Percentiles rank a stretch among this genome's conserved stretches.
Conservation (phyloP, 169 alveolate genomes). For the Blepharisma undulans region DNA sequence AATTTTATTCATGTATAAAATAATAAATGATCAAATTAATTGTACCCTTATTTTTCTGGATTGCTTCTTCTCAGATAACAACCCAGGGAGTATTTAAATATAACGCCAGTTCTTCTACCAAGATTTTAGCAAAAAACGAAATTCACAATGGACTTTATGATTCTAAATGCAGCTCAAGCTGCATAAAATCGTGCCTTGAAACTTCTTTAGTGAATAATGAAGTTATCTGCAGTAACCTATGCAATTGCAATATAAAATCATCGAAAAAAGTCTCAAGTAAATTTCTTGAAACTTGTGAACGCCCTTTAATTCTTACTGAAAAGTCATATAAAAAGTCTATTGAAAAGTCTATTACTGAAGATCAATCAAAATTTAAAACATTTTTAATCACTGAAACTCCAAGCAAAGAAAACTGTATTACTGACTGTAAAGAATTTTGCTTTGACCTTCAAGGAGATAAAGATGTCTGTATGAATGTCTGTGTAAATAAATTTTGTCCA, state of each 20-base stretch:
- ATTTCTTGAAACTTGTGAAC: not conserved
- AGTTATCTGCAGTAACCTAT: not conserved
- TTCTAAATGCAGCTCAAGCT: not conserved
- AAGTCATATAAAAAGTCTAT: not conserved
- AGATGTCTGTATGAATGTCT: not conserved
- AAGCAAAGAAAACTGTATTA: not conserved
- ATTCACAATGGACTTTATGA: not conserved
- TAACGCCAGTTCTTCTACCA: not conserved
- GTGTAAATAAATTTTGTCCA: not conserved
- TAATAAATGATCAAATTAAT: not conserved
- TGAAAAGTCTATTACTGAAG: not conserved
- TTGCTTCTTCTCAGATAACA: not conserved
- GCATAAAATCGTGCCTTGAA: not conserved
- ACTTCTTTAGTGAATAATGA: not conserved
- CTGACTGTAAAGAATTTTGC: not conserved
- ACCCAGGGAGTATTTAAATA: not conserved
- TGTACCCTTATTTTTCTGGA: not conserved
- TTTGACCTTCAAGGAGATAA: not conserved
- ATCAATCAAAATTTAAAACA: not conserved
- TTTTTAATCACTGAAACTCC: not conserved
- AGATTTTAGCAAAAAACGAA: not conserved
- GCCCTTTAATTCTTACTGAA: not conserved
- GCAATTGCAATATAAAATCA: not conserved
- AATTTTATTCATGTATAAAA: not conserved
- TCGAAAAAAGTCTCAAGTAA: not conserved